These are phyloP conservation scores for Trichoderma erinaceum DNA, from an alignment of 495 filamentous ascomycete genomes.

Conservation along the genomic window DNA sequence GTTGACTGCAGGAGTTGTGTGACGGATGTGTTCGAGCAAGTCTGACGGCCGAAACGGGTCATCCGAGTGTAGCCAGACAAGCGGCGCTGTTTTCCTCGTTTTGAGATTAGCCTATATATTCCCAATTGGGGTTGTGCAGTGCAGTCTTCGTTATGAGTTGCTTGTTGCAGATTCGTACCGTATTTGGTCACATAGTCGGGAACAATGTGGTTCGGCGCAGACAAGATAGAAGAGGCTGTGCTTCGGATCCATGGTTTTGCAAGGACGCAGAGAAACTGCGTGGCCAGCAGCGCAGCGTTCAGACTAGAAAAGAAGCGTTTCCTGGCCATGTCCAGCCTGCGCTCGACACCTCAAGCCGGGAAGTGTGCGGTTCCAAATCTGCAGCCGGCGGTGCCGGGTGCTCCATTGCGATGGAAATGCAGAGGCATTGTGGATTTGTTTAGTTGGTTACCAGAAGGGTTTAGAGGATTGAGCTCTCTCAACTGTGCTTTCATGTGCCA, in stretches of 20 bases:
- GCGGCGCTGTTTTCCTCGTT: conserved; percentile 15
- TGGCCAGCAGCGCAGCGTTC: background rate
- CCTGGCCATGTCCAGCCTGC: background rate
- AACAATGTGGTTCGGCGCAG: conserved; percentile 8
- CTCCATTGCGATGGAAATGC: too few relatives aligned
- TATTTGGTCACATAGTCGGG: conserved; percentile 15
- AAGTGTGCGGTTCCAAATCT: background rate
- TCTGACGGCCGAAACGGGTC: conserved; percentile 17
- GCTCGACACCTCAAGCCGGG: background rate
- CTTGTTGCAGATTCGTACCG: conserved; percentile 9
- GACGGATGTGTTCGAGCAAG: conserved; percentile 14
- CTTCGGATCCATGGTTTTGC: background rate
- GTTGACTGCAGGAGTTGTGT: conserved; percentile 15
- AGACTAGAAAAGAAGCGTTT: background rate
- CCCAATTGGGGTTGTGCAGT: background rate
- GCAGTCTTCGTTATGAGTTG: background rate
- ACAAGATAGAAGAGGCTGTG: background rate
- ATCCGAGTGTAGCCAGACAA: conserved; percentile 17
- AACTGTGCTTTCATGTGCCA: too few relatives aligned
- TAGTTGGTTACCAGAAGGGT: too few relatives aligned
- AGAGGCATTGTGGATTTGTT: too few relatives aligned
- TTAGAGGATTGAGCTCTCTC: too few relatives aligned
- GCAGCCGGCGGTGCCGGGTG: background rate
- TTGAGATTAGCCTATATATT: background rate
- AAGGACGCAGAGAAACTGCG: background rate